Percentiles rank a stretch among this genome's conserved stretches.
These are phyloP conservation scores for Sugiyamaella pinicola DNA, from an alignment of 1,139 yeast species.

Conservation along the genomic window DNA sequence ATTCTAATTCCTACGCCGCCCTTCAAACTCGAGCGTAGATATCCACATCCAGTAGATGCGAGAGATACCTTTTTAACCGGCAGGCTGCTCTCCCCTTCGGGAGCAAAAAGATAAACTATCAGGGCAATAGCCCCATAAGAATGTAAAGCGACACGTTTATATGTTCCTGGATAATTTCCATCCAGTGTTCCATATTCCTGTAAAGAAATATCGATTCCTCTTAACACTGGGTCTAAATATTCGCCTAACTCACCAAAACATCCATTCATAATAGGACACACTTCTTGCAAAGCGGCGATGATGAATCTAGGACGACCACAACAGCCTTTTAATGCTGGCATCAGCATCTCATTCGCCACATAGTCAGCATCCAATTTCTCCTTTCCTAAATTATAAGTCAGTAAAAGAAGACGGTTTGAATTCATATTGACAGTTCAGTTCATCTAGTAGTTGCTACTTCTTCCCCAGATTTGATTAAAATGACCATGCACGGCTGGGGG, in stretches of 20 bases:
- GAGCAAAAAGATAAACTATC: constrained; percentile 48
- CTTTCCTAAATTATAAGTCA: constrained; percentile 50
- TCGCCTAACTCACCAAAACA: constrained; percentile 50
- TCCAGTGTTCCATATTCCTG: constrained; percentile 41
- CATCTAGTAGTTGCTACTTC: not conserved
- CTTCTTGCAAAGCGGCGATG: constrained; percentile 76
- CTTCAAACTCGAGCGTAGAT: constrained; percentile 58
- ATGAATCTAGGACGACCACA: constrained; percentile 48
- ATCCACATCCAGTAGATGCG: constrained; percentile 55
- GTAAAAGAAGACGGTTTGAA: constrained; percentile 12
- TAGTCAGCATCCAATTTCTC: constrained; percentile 35
- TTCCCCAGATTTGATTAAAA: not conserved
- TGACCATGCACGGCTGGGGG: no score
- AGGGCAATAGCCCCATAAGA: constrained; percentile 70
- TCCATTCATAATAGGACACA: constrained; percentile 66
- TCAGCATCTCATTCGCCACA: constrained; percentile 29
- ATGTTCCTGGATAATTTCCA: constrained; percentile 33
- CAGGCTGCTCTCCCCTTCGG: constrained; percentile 34
- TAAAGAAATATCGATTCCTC: constrained; percentile 49
- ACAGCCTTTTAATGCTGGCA: constrained; percentile 21
- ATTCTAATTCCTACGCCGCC: constrained; percentile 72
- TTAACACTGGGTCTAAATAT: constrained; percentile 49
- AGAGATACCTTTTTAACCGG: constrained; percentile 35
- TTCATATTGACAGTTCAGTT: not conserved
- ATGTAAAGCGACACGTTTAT: constrained; percentile 50